phyloP scores from a whole-genome alignment of 129 eudicot species.

The Arctium lappa region DNA sequence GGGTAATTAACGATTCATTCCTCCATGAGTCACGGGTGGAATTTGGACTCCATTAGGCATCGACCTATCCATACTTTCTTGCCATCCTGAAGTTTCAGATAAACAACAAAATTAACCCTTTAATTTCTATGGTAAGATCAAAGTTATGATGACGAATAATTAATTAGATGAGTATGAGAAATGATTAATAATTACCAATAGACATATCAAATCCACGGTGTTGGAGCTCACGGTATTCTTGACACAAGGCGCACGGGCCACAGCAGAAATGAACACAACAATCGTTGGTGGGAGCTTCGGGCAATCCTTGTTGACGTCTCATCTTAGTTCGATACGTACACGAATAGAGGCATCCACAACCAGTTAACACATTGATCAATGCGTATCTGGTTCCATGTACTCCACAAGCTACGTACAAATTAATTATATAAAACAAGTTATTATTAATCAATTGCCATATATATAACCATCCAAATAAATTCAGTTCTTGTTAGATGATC shows the following conservation, averaged over 20 bases:
- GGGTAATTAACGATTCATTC: conserved; percentile 20
- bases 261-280: conserved; percentile 50
- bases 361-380: conserved; percentile 28
- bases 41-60: conserved; percentile 20
- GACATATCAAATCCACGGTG: conserved; percentile 36
- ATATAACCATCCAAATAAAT: not conserved
- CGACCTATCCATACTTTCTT: not conserved
- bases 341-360: conserved; percentile 59
- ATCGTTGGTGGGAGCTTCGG: conserved; percentile 48
- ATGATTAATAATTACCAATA: conserved; percentile 16
- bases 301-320: conserved; percentile 45
- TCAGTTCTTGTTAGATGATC: not conserved
- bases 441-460: not conserved
- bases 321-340: conserved; percentile 45
- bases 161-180: not conserved
- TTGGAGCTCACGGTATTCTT: conserved; percentile 42
- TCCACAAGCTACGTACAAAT: conserved; percentile 46
- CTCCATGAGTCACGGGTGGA: conserved; percentile 31
- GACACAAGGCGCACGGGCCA: conserved; percentile 42
- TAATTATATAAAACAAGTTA: not conserved
- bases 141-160: no score
- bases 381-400: conserved; percentile 40
- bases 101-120: not conserved
- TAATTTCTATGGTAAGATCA: not conserved
- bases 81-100: conserved; percentile 11